Conservation (phyloP, 768 basidiomycete species). For the Suillus luteus region DNA sequence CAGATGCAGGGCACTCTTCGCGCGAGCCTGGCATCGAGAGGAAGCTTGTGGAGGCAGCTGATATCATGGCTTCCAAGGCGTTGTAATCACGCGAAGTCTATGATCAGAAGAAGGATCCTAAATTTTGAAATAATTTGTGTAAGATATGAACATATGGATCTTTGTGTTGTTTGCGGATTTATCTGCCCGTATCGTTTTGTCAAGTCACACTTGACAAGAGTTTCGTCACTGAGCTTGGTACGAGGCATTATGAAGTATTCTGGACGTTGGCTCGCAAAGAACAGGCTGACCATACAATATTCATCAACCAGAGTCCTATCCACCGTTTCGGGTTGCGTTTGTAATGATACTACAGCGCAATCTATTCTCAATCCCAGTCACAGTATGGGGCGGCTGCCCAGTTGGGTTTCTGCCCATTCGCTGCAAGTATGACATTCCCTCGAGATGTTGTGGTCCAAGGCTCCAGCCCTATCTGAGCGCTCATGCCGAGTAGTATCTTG, state of each 20-base stretch:
- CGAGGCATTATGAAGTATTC: neutral
- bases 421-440: neutral
- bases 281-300: neutral
- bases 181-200: neutral
- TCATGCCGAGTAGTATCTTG: neutral
- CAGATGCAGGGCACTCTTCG: conserved; percentile 87
- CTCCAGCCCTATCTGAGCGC: neutral
- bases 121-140: neutral
- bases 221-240: neutral
- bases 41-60: conserved; percentile 63
- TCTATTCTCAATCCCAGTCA: neutral
- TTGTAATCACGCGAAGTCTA: neutral
- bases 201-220: neutral
- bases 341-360: neutral
- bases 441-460: neutral
- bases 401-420: neutral
- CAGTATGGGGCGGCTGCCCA: neutral
- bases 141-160: neutral
- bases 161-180: neutral
- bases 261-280: neutral
- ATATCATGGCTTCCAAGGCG: conserved; percentile 14
- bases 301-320: neutral
- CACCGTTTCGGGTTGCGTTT: neutral
- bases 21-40: conserved; percentile 71
- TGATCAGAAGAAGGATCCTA: neutral